Evolutionary conservation across 2,329 filamentous ascomycete species (phyloP).

Genomic region (Geoglossum cookeanum): DNA sequence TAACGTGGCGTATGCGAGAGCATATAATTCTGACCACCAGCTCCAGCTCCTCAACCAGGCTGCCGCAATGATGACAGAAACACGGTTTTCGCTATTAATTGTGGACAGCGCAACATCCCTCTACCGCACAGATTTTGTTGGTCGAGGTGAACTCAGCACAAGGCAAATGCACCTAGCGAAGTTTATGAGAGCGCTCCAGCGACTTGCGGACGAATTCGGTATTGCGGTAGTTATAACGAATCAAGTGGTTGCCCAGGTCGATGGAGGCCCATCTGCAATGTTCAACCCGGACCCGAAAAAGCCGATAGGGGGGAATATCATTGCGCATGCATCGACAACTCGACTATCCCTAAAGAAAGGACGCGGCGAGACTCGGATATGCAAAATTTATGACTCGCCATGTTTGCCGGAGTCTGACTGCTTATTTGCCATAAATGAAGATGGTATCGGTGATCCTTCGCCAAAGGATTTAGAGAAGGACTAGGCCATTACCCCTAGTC

Average conservation of each 20-base stretch:
- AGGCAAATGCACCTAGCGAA: conserved; percentile 77
- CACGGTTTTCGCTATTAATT: conserved; percentile 83
- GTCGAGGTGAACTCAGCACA: conserved; percentile 90
- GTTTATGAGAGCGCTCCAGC: conserved; percentile 69
- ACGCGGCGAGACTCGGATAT: conserved; percentile 82
- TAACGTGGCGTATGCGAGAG: conserved; percentile 93
- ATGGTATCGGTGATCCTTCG: conserved; percentile 87
- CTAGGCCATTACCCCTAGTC: conserved; percentile 14
- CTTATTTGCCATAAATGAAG: conserved; percentile 90
- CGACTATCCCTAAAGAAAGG: conserved; percentile 91
- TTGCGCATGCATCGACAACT: conserved; percentile 92
- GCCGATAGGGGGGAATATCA: conserved; percentile 96
- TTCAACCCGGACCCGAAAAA: conserved; percentile 99
- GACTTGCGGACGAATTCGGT: conserved; percentile 59
- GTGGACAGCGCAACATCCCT: conserved; percentile 92
- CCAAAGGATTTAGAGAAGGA: conserved; percentile 92
- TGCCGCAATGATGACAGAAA: conserved; percentile 98
- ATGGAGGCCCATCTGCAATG: conserved; percentile 91
- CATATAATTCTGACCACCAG: conserved; percentile 97
- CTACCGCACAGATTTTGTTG: conserved; percentile 90
- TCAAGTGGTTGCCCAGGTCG: conserved; percentile 94
- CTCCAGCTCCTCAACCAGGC: conserved; percentile 88
- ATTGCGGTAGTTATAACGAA: conserved; percentile 98
- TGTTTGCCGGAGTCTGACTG: conserved; percentile 94
- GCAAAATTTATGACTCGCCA: conserved; percentile 98